Evolutionary conservation across 2,329 filamentous ascomycete species (phyloP), one percentile per base, ranked within the genome.

Genomic region (Endocalyx cinctus): DNA sequence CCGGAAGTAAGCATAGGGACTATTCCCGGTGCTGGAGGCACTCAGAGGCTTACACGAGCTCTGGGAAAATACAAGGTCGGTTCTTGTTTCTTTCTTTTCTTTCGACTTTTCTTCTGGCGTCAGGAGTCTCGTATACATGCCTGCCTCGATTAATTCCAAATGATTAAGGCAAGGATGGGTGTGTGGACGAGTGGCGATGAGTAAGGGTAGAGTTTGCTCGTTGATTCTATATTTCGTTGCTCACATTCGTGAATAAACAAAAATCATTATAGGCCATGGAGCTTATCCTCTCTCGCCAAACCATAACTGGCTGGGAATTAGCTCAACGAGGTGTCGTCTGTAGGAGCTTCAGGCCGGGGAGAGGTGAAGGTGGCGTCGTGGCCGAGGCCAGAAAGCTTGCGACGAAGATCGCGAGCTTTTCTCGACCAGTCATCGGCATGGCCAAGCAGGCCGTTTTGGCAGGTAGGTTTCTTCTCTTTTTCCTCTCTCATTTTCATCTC

Each of bases 1-100:
- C 90, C 90, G 1, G 92, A 97, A 68, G 87, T 97, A 65, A 95
- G 90, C 66, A 72, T 97, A 6, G 90, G 92, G 12, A 83, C 84
- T 4, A 87, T 96, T 35, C 92, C 90, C 1, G 90, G 92, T 3
- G 90, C 85, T 0, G 90, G 90, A 14, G 90, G 90, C 8, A 87
- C 81, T 35, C 92, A 97, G 34, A 46, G 59, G 14, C 44, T 64
- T 14, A 51, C 56, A 4, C 49, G 48, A 19, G 51, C 50, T 3
- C 27, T 64, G 25, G 60, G 60, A 7, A 62, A 63, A 45, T 47
- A 55, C 31, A 58, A 48, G 45, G 54, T 50, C 37, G 50, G 25
- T 36, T 48, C 7, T 13, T 12, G 16, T 17, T 23, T 5, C 13
- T 25, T 25, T 2, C 33, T 26, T 14, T 25, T 16, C 27, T 6